Conservation (phyloP, 2,329 filamentous ascomycete species). For the Elsinoe fawcettii region DNA sequence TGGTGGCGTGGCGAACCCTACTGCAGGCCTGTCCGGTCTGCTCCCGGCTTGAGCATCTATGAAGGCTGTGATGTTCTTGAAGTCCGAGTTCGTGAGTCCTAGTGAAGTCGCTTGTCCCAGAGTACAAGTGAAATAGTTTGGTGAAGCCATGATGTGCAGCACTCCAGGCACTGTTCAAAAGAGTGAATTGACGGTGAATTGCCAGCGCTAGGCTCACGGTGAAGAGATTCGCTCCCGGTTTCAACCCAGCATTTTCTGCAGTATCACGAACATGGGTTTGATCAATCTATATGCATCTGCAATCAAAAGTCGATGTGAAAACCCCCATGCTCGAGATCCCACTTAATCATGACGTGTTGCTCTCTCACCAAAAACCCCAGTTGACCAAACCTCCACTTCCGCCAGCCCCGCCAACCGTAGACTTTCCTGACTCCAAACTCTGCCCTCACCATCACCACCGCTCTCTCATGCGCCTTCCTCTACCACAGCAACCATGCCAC, state of each 20-base stretch:
- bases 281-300: not conserved
- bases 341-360: not conserved
- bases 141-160: conserved; percentile 17
- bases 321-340: not conserved
- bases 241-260: not conserved
- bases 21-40: conserved; percentile 37
- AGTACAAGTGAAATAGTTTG: conserved; percentile 55
- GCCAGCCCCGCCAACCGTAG: not conserved
- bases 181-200: not conserved
- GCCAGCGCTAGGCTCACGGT: not conserved
- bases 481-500: not conserved
- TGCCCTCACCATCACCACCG: not conserved
- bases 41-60: conserved; percentile 41
- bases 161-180: not conserved
- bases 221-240: not conserved
- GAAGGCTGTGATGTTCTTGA: conserved; percentile 43
- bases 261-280: not conserved
- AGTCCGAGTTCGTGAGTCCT: conserved; percentile 29
- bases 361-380: not conserved
- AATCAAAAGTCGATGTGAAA: not conserved
- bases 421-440: not conserved
- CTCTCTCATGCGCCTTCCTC: not conserved
- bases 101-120: conserved; percentile 47
- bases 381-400: not conserved
- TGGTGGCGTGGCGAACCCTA: conserved; percentile 42